Percentiles rank a stretch among this genome's conserved stretches.
Evolutionary conservation across 1,284 basidiomycete species (phyloP).

Genomic region (Ustilago shanxiensis): DNA sequence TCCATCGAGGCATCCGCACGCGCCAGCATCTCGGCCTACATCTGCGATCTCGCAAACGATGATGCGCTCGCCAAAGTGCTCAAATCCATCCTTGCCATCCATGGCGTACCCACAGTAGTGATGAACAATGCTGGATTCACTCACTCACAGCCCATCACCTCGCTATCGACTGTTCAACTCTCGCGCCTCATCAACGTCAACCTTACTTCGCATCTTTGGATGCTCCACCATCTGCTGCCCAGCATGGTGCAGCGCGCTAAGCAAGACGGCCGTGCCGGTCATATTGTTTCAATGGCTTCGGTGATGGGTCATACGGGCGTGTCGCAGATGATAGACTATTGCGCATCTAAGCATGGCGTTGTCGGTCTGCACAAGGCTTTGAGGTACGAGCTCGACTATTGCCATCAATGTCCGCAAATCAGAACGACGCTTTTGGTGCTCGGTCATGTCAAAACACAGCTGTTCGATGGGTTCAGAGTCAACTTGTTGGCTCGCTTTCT

Average conservation of each 20-base stretch:
- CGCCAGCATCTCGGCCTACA: constrained; percentile 50
- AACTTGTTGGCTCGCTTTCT: constrained; percentile 53
- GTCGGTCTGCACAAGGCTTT: constrained; percentile 67
- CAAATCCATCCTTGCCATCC: constrained; percentile 27
- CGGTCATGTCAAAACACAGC: constrained; percentile 59
- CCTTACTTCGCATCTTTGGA: constrained; percentile 88
- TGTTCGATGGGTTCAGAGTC: constrained; percentile 54
- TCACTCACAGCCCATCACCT: constrained; percentile 86
- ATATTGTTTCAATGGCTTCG: constrained; percentile 81
- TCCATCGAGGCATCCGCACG: constrained; percentile 4
- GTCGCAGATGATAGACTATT: constrained; percentile 76
- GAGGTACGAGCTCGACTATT: constrained; percentile 64
- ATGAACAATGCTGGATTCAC: constrained; percentile 97
- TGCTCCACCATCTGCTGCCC: constrained; percentile 91
- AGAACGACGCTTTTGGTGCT: constrained; percentile 62
- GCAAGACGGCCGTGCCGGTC: constrained; percentile 77
- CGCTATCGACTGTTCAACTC: constrained; percentile 82
- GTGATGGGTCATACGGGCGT: constrained; percentile 81
- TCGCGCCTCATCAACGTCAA: constrained; percentile 83
- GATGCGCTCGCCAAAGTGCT: constrained; percentile 46
- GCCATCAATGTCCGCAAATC: constrained; percentile 44
- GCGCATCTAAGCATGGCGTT: constrained; percentile 68
- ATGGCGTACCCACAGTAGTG: constrained; percentile 76
- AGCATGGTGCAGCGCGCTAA: constrained; percentile 76
- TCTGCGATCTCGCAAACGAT: constrained; percentile 53